Evolutionary conservation across 2,329 filamentous ascomycete species (phyloP).

Genomic region (Daldinia sp.): DNA sequence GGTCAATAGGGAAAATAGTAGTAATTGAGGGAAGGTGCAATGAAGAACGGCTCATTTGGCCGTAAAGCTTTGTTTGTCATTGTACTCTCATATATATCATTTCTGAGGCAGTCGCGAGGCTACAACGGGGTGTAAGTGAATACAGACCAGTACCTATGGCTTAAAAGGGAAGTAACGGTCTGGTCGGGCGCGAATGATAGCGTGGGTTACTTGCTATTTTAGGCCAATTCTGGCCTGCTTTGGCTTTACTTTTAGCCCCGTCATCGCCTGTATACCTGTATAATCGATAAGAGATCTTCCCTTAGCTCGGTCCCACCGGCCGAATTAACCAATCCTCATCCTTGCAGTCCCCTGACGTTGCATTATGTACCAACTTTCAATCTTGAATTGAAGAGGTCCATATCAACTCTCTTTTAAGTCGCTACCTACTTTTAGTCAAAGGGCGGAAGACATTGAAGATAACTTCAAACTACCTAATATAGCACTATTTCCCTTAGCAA

Average conservation of each 20-base stretch:
- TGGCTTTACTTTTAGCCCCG: not conserved
- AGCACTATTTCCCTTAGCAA: constrained; percentile 11
- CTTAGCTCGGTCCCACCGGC: constrained; percentile 16
- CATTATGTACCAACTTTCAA: constrained; percentile 24
- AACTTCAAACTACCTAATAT: constrained; percentile 15
- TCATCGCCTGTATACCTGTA: not conserved
- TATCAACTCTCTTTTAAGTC: constrained; percentile 9
- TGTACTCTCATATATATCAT: constrained; percentile 2
- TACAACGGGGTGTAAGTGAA: constrained; percentile 17
- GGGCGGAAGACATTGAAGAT: constrained; percentile 9
- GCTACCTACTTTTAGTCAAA: constrained; percentile 1
- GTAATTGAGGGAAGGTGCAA: not conserved
- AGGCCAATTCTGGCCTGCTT: not conserved
- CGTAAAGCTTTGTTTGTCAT: constrained; percentile 1
- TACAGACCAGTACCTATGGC: not conserved
- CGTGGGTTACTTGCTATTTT: constrained; percentile 14
- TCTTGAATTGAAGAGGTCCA: not conserved
- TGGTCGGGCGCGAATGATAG: constrained; percentile 25
- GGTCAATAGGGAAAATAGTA: not conserved
- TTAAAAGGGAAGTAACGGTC: constrained; percentile 32
- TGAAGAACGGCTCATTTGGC: not conserved
- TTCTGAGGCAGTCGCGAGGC: not conserved
- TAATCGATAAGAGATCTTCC: constrained; percentile 25
- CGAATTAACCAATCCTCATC: constrained; percentile 24
- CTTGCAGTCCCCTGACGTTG: constrained; percentile 40